These are phyloP conservation scores for Umbelopsis sp. DNA, from an alignment of 192 early-diverging fungal species.

Conservation along the genomic window DNA sequence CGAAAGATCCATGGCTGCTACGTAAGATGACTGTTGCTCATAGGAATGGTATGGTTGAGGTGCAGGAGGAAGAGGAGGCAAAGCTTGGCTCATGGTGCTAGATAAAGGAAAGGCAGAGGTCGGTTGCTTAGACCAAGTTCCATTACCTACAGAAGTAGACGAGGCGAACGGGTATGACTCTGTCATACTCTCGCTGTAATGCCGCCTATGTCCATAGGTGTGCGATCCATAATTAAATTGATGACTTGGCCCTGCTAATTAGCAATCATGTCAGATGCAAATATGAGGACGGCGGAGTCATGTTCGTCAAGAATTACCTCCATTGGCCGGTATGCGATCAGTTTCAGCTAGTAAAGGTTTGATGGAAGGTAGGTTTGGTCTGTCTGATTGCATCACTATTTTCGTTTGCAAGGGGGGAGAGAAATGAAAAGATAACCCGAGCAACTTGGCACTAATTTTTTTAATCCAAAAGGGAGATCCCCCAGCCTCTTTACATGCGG, in stretches of 20 bases:
- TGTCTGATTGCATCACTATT: constrained; percentile 3
- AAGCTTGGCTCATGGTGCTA: background rate
- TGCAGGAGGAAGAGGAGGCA: background rate
- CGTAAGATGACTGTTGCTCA: background rate
- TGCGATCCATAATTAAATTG: background rate
- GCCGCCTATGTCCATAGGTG: background rate
- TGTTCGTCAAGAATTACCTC: background rate
- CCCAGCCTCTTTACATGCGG: constrained; percentile 5
- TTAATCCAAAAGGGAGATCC: constrained; percentile 3
- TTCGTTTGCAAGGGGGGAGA: background rate
- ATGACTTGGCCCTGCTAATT: background rate
- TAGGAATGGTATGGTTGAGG: background rate
- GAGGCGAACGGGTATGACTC: background rate
- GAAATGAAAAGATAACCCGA: background rate
- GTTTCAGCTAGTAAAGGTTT: constrained; percentile 14
- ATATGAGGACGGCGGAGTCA: background rate
- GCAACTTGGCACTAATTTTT: constrained; percentile 13
- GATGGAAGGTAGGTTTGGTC: constrained; percentile 3
- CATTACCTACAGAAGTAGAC: background rate
- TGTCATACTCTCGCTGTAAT: constrained; percentile 12
- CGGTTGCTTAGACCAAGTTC: background rate
- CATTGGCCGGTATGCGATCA: background rate
- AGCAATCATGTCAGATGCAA: background rate
- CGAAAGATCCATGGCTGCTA: background rate
- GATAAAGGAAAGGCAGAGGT: background rate